phyloP scores from a whole-genome alignment of 305 asterid species.

The Solanum hybrid region DNA sequence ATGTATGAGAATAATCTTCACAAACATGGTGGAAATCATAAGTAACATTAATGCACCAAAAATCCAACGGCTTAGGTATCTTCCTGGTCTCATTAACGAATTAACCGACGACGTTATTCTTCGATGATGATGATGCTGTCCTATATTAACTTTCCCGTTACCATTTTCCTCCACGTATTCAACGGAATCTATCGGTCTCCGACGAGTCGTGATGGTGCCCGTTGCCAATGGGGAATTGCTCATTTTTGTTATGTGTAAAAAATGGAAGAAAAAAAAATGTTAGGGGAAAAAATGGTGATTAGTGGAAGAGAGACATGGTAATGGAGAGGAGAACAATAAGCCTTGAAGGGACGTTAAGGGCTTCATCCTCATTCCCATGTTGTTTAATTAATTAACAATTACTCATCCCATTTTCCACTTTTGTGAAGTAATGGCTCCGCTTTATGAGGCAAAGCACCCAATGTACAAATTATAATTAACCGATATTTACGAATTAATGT shows the following conservation, averaged over 20 bases:
- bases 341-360: neutral
- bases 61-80: conserved; percentile 17
- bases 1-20: conserved; percentile 20
- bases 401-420: neutral
- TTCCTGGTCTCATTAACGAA: conserved; percentile 10
- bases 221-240: neutral
- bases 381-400: neutral
- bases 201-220: neutral
- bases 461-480: neutral
- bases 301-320: neutral
- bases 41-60: conserved; percentile 9
- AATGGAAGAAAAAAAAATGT: neutral
- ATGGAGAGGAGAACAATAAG: neutral
- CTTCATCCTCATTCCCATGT: conserved; percentile 1
- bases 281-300: neutral
- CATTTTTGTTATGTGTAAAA: neutral
- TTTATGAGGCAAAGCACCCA: conserved; percentile 8
- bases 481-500: neutral
- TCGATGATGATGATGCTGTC: neutral
- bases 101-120: neutral
- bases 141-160: neutral
- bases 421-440: conserved; percentile 20
- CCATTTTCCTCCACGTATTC: neutral
- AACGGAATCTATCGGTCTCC: neutral
- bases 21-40: conserved; percentile 16